Base-by-base conservation (phyloP, 2,329 filamentous ascomycete species). In the Fusarium siculi region DNA sequence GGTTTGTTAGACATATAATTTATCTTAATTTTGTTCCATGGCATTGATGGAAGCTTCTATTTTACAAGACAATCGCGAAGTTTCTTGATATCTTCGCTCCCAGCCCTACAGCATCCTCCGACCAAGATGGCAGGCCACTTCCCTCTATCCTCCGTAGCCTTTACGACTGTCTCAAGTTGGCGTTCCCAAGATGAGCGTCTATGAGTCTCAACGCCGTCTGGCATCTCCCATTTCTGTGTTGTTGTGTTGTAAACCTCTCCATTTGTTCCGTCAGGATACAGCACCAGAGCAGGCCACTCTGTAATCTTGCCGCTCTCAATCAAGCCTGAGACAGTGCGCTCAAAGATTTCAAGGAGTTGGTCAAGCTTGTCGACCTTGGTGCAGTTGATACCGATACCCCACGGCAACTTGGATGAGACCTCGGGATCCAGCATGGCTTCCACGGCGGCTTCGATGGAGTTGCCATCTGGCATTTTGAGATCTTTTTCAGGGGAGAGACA, bases 191-290 rank as follows among this genome's bases (percentile, higher is more conserved):
- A 79, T 1, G 73, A 72, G 70, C 71, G 63, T 10, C 76, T 68
- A 14, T 75, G 69, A 1, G 23, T 68, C 11, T 57, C 39, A 7
- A 61, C 69, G 4, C 75, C 78, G n/a, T 79, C 76, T 0, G 82
- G 83, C 3, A 82, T 63, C 71, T 87, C 87, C 91, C 91, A 93
- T 58, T 81, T 82, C 76, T 92, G 88, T 11, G 89, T 90, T 0
- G 80, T 81, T 2, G 90, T 91, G 78, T 93, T 89, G 80, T 93
- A 93, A 2, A 91, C 85, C 80, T 92, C 89, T 1, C 90, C 90
- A 52, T 90, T 90, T 4, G 91, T 92, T 0, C 91, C 91, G 78
- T 93, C 91, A 0, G 91, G 91, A 78, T 93, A 93, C 23, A 93
- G 74, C 9, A 93, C 87, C 59, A 93, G 79, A 25, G 83, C 84